Percentiles rank a stretch among this genome's conserved stretches.
Conservation (phyloP, 2,329 filamentous ascomycete genomes). For the Plectosphaerella plurivora region DNA sequence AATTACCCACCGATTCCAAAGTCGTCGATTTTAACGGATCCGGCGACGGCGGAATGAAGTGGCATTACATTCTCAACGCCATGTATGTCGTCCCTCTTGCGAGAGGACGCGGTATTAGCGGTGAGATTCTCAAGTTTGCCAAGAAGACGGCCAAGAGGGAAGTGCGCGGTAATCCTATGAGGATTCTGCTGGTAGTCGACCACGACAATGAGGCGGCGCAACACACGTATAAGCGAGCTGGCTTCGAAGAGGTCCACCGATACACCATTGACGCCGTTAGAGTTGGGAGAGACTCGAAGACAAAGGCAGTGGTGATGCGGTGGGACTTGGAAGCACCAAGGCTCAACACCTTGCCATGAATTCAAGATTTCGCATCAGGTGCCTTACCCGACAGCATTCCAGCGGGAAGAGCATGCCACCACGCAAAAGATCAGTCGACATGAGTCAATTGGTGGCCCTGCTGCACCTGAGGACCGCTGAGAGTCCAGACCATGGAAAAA, state of each 20-base stretch:
- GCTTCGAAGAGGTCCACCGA: constrained; percentile 4
- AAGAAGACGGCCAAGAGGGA: neutral
- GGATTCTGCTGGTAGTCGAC: constrained; percentile 4
- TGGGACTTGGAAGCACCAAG: neutral
- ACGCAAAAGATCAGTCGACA: too few species aligned
- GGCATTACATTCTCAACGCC: constrained; percentile 4
- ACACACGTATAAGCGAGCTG: constrained; percentile 2
- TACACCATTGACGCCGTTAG: constrained; percentile 9
- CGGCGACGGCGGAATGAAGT: neutral
- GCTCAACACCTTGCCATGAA: too few species aligned
- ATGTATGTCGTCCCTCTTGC: constrained; percentile 7
- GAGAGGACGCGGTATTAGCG: neutral
- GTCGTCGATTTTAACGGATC: neutral
- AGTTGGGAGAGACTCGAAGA: neutral
- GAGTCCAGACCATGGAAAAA: too few species aligned
- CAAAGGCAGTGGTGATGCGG: constrained; percentile 8
- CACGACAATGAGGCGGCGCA: constrained; percentile 4
- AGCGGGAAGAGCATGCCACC: too few species aligned
- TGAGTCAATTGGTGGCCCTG: too few species aligned
- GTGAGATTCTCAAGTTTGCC: neutral
- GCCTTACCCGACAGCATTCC: too few species aligned
- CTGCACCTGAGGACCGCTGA: too few species aligned
- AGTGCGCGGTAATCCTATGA: neutral
- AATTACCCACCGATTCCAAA: neutral
- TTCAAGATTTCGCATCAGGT: too few species aligned